phyloP scores from a whole-genome alignment of 768 basidiomycete species.

The Boletus tylopilopsis region DNA sequence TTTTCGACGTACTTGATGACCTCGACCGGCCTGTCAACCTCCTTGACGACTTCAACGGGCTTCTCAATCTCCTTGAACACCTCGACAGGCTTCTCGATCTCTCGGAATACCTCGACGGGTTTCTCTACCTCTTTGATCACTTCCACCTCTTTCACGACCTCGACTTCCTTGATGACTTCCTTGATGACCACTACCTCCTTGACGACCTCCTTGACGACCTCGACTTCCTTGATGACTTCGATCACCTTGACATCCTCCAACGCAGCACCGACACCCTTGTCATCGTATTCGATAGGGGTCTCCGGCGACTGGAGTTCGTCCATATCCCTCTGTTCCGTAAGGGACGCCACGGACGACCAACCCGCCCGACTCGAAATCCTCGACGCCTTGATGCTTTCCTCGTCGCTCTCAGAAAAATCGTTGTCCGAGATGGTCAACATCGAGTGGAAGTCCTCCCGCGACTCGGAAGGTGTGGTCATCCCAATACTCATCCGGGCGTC shows the following conservation, averaged over 20 bases:
- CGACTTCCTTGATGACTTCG: conserved; percentile 30
- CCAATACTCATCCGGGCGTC: conserved; percentile 68
- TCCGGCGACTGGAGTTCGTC: conserved; percentile 1
- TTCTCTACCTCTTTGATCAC: conserved; percentile 25
- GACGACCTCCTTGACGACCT: conserved; percentile 28
- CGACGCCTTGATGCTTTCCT: conserved; percentile 76
- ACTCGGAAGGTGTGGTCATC: conserved; percentile 62
- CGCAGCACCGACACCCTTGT: conserved; percentile 36
- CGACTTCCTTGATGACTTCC: conserved; percentile 32
- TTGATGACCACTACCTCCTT: conserved; percentile 25
- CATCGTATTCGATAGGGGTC: conserved; percentile 47
- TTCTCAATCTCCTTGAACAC: conserved; percentile 25
- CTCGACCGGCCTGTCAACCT: conserved; percentile 33
- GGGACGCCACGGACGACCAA: conserved; percentile 24
- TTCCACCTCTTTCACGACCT: conserved; percentile 33
- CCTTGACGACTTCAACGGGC: conserved; percentile 20
- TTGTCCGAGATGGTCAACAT: conserved; percentile 67
- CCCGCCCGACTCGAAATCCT: conserved; percentile 35
- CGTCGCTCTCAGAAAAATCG: conserved; percentile 56
- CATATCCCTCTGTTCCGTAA: conserved; percentile 11
- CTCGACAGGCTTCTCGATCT: conserved; percentile 22
- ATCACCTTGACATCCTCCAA: conserved; percentile 31
- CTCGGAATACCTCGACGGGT: conserved; percentile 15
- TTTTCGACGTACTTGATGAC: conserved; percentile 31
- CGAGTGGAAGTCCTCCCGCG: conserved; percentile 74